A percentile compares a stretch with the other conserved stretches of the same genome.
These are phyloP conservation scores for Pythium vanterpoolii DNA, from an alignment of 352 stramenopile species.

Conservation along the genomic window DNA sequence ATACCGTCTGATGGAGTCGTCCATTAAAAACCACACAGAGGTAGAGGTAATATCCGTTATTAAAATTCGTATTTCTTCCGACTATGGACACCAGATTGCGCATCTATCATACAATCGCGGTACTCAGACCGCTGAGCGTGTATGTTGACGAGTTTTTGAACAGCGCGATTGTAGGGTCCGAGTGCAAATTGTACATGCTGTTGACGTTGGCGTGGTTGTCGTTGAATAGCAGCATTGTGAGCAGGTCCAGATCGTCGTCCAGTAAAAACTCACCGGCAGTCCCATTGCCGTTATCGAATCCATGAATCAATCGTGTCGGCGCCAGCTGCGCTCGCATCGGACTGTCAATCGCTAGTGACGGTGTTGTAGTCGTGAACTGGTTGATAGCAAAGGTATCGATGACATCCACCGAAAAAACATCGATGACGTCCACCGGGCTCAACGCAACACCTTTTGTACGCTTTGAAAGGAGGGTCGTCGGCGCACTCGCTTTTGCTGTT, in stretches of 20 bases:
- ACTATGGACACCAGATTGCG: too few relatives aligned
- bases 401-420: constrained; percentile 6
- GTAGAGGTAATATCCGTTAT: too few relatives aligned
- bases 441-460: background rate
- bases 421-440: constrained; percentile 1
- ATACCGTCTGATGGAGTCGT: too few relatives aligned
- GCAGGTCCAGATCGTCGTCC: constrained; percentile 9
- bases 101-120: constrained; percentile 15
- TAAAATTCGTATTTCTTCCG: too few relatives aligned
- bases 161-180: too few relatives aligned
- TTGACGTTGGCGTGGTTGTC: too few relatives aligned
- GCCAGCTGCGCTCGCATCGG: background rate
- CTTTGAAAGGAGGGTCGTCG: too few relatives aligned
- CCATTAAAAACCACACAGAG: too few relatives aligned
- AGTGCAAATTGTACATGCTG: constrained; percentile 3
- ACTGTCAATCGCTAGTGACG: background rate
- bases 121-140: constrained; percentile 1
- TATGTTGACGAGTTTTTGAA: constrained; percentile 7
- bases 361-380: background rate
- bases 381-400: too few relatives aligned
- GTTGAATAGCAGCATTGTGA: constrained; percentile 6
- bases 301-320: background rate
- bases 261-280: too few relatives aligned
- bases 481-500: background rate
- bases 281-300: background rate